phyloP scores from a whole-genome alignment of 495 filamentous ascomycete species.

The Tetracladium marchalianum region DNA sequence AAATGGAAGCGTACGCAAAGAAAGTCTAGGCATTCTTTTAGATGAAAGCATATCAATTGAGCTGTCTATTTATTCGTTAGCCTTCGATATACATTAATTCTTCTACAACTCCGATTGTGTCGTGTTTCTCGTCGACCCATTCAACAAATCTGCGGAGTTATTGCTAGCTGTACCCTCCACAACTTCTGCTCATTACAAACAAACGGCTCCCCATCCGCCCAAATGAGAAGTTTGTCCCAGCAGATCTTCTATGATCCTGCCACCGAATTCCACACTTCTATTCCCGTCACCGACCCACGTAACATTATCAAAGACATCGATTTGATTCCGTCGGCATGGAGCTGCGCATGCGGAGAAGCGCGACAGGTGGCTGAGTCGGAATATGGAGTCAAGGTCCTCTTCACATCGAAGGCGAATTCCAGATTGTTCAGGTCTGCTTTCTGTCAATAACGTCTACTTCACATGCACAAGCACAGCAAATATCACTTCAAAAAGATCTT shows the following conservation, averaged over 20 bases:
- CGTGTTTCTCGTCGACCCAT: not conserved
- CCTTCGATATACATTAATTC: too few species aligned
- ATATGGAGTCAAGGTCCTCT: constrained; percentile 18
- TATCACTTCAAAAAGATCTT: constrained; percentile 14
- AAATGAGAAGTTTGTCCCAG: constrained; percentile 37
- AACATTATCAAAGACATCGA: constrained; percentile 52
- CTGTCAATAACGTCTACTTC: constrained; percentile 2
- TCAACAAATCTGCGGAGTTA: constrained; percentile 26
- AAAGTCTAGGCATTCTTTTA: too few species aligned
- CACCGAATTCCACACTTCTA: constrained; percentile 50
- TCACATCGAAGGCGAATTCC: constrained; percentile 19
- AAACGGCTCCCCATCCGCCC: constrained; percentile 31
- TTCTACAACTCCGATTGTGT: too few species aligned
- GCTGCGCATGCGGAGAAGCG: constrained; percentile 49
- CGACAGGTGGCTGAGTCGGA: constrained; percentile 35
- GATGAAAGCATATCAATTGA: too few species aligned
- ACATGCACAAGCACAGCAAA: not conserved
- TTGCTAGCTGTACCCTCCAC: constrained; percentile 27
- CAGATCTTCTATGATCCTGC: constrained; percentile 45
- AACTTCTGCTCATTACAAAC: constrained; percentile 30
- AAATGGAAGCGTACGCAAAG: too few species aligned
- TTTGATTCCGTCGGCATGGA: constrained; percentile 50
- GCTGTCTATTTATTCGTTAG: too few species aligned
- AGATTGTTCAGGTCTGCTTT: constrained; percentile 25
- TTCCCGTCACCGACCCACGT: constrained; percentile 50